Evolutionary conservation across 2,329 filamentous ascomycete genomes (phyloP), one percentile per base, ranked within the genome.

Genomic region (Juglanconis juglandina): DNA sequence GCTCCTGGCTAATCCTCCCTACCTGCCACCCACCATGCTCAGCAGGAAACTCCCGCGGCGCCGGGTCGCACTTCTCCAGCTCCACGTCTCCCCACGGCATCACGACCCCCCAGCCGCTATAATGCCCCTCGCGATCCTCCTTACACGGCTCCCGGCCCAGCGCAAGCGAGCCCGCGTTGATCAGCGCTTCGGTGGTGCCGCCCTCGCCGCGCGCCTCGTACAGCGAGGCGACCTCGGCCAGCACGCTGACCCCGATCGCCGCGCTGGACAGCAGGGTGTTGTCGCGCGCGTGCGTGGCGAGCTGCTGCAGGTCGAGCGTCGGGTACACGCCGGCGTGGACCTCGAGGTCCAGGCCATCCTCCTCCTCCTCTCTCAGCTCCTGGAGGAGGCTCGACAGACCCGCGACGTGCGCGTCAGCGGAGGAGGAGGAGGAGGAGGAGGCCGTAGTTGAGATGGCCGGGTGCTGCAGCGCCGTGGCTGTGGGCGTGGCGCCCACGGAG

Each of bases 321-420:
- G 90, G 85, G 69, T 93, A 94, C 2, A 91, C 88, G 35, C 89
- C 90, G 0, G 90, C 89, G 70, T 93, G 90, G 2, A 92, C 77
- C 70, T 92, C 90, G 33, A 92, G 78, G 3, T 69, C 72, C 53
- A 81, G 77, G 41, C 74, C 75, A 4, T 71, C 68, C 58, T 64
- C 69, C 58, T 63, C 68, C 55, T 68, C 17, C 17, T 2, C 17
- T 17, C 17, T 75, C 62, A 78, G 72, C 9, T 68, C 67, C 10
- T 66, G 68, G 33, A 86, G 73, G 33, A 77, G 70, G 1, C 66
- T 63, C 30, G 73, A 73, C 42, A 84, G 76, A n/a, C 30, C 34
- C 3, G 50, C 49, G 0, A 57, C 62, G 32, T 73, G 69, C 71
- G 60, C 63, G 53, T 64, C 65, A 3, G 48, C 24, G 33, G 37